Evolutionary conservation across 805 yeast species (phyloP).

Genomic region (Candida lessepsii): DNA sequence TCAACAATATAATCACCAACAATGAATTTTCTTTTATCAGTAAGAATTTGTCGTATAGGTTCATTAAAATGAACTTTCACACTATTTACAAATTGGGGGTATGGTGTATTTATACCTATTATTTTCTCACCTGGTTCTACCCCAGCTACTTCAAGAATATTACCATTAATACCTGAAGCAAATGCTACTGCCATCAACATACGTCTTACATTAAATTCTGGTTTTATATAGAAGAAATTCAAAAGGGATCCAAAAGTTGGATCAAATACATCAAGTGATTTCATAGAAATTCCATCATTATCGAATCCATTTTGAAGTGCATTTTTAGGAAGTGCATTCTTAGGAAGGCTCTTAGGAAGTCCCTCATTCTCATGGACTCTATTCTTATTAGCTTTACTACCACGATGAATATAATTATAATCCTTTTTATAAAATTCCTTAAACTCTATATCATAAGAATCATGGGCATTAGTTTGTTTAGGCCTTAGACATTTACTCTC

Average conservation of each 20-base stretch:
- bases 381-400: not conserved
- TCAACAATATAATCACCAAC: constrained; percentile 23
- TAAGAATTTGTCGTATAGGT: constrained; percentile 40
- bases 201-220: not conserved
- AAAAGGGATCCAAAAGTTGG: constrained; percentile 33
- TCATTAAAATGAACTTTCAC: constrained; percentile 28
- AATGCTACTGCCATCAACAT: constrained; percentile 21
- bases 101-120: not conserved
- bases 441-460: constrained; percentile 1
- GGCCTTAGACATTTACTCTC: not conserved
- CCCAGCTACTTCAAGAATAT: constrained; percentile 10
- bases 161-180: constrained; percentile 32
- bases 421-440: not conserved
- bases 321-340: too few relatives aligned
- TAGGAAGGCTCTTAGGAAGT: too few relatives aligned
- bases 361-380: too few relatives aligned
- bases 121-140: constrained; percentile 9
- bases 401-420: not conserved
- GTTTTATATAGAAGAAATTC: constrained; percentile 16
- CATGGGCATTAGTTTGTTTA: constrained; percentile 2
- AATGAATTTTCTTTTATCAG: constrained; percentile 23
- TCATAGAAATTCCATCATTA: too few relatives aligned
- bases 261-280: constrained; percentile 26
- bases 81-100: constrained; percentile 8
- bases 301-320: too few relatives aligned